A percentile compares a stretch with the other conserved stretches of the same genome.
phyloP scores from a whole-genome alignment of 1,284 basidiomycete species.

The Boletus albobrunnescens region DNA sequence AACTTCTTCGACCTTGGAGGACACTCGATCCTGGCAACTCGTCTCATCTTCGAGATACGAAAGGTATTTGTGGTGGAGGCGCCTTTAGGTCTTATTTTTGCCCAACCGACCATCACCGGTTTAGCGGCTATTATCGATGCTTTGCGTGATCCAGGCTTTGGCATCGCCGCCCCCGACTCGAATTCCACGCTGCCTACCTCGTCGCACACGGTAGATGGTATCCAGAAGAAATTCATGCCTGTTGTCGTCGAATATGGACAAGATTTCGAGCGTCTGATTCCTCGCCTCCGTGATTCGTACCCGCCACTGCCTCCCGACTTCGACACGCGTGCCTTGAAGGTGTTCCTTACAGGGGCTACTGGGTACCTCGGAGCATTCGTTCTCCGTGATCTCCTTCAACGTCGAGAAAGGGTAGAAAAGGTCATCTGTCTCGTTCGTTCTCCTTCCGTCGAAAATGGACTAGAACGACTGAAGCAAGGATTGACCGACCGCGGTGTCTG shows the following conservation, averaged over 20 bases:
- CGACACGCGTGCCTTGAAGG: slow-evolving; percentile 54
- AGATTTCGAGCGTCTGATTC: slow-evolving; percentile 70
- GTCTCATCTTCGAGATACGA: slow-evolving; percentile 95
- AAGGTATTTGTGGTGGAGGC: slow-evolving; percentile 90
- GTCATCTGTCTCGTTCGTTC: slow-evolving; percentile 92
- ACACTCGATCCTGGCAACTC: slow-evolving; percentile 96
- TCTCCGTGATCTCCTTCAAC: slow-evolving; percentile 74
- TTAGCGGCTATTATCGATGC: slow-evolving; percentile 79
- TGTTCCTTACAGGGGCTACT: slow-evolving; percentile 96
- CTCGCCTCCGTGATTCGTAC: slow-evolving; percentile 62
- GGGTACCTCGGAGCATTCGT: slow-evolving; percentile 97
- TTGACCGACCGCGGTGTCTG: slow-evolving; percentile 88
- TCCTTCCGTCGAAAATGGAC: slow-evolving; percentile 57
- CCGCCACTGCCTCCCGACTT: slow-evolving; percentile 52
- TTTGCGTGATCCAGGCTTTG: slow-evolving; percentile 78
- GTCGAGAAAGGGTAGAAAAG: slow-evolving; percentile 65
- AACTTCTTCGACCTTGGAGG: slow-evolving; percentile 99
- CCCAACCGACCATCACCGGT: slow-evolving; percentile 82
- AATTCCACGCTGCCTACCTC: slow-evolving; percentile 24
- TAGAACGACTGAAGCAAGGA: slow-evolving; percentile 71
- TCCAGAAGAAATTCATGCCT: slow-evolving; percentile 16
- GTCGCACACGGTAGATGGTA: slow-evolving; percentile 18
- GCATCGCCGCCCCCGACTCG: slow-evolving; percentile 50
- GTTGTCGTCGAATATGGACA: slow-evolving; percentile 65
- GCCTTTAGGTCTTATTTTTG: slow-evolving; percentile 91